Conservation (phyloP, 139 green algal genomes). For the Chlamydomonas incerta region DNA sequence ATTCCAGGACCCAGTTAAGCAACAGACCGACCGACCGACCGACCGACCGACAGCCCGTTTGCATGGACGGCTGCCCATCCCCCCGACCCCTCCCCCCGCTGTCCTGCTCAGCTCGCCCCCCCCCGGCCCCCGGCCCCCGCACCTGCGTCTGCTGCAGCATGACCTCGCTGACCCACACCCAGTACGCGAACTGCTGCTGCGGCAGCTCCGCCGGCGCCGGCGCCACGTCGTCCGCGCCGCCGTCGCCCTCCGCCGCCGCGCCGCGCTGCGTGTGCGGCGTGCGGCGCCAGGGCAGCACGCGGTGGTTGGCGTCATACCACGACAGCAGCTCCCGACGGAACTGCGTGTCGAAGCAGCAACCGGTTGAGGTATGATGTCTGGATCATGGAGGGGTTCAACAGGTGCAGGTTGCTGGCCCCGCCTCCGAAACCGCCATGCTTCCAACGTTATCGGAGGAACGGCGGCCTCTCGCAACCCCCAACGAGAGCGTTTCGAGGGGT, state of each 20-base stretch:
- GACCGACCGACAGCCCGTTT: no score
- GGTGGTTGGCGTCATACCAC: slow-evolving; percentile 93
- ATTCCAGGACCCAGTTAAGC: no score
- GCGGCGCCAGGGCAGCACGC: slow-evolving; percentile 91
- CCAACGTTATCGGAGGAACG: no score
- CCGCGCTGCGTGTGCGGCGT: slow-evolving; percentile 49
- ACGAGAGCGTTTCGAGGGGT: neutral
- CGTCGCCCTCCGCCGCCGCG: neutral
- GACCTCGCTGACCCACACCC: slow-evolving; percentile 92
- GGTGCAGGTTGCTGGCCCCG: no score
- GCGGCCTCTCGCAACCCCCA: neutral
- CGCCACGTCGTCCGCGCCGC: slow-evolving; percentile 1
- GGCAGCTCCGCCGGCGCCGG: slow-evolving; percentile 62
- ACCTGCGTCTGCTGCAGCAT: slow-evolving; percentile 97
- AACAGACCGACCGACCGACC: no score
- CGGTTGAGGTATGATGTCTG: no score
- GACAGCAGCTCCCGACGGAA: slow-evolving; percentile 63
- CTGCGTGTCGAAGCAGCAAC: no score
- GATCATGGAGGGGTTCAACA: no score
- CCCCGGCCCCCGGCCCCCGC: neutral
- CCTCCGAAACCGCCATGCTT: no score
- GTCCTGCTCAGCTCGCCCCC: no score
- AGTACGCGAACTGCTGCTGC: slow-evolving; percentile 88
- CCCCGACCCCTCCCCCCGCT: no score
- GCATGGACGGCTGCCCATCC: no score